A percentile compares a stretch with the other conserved stretches of the same genome.
Evolutionary conservation across 2,329 filamentous ascomycete genomes (phyloP).

Genomic region (Penicillium sp.): DNA sequence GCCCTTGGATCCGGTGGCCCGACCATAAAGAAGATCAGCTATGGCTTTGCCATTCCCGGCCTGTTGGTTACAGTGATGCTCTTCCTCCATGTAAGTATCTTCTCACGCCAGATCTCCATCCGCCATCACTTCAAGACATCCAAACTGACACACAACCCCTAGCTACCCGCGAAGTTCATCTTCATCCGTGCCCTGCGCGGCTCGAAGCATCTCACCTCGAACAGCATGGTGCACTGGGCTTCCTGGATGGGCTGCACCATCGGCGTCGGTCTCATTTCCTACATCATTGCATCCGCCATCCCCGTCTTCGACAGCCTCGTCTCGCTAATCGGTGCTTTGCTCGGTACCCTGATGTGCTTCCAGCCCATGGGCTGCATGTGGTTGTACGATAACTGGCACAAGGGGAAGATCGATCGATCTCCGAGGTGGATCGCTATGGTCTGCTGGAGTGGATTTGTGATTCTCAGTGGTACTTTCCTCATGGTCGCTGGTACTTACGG

Average conservation of each 20-base stretch:
- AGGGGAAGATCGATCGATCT: slow-evolving; percentile 15
- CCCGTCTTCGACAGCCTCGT: slow-evolving; percentile 24
- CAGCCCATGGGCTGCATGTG: slow-evolving; percentile 44
- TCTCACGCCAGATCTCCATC: not conserved
- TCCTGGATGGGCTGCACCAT: slow-evolving; percentile 20
- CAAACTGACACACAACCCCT: not conserved
- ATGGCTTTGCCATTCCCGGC: slow-evolving; percentile 37
- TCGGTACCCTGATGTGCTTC: slow-evolving; percentile 23
- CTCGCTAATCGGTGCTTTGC: slow-evolving; percentile 22
- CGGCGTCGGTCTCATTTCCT: slow-evolving; percentile 16
- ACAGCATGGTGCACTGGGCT: slow-evolving; percentile 21
- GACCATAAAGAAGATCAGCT: slow-evolving; percentile 45
- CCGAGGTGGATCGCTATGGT: slow-evolving; percentile 19
- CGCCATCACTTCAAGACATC: too few species aligned
- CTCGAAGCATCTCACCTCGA: slow-evolving; percentile 17
- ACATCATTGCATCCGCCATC: slow-evolving; percentile 25
- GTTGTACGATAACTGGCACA: slow-evolving; percentile 42
- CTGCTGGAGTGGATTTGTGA: slow-evolving; percentile 33
- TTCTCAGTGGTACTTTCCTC: slow-evolving; percentile 41
- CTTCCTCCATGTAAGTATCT: slow-evolving; percentile 19
- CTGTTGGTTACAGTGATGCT: slow-evolving; percentile 26
- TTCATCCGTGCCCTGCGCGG: slow-evolving; percentile 21
- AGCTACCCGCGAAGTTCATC: slow-evolving; percentile 22
- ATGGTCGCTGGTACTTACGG: slow-evolving; percentile 49
- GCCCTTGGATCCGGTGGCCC: slow-evolving; percentile 46